Conservation (phyloP, 2,329 filamentous ascomycete species). For the Alternaria sp. region DNA sequence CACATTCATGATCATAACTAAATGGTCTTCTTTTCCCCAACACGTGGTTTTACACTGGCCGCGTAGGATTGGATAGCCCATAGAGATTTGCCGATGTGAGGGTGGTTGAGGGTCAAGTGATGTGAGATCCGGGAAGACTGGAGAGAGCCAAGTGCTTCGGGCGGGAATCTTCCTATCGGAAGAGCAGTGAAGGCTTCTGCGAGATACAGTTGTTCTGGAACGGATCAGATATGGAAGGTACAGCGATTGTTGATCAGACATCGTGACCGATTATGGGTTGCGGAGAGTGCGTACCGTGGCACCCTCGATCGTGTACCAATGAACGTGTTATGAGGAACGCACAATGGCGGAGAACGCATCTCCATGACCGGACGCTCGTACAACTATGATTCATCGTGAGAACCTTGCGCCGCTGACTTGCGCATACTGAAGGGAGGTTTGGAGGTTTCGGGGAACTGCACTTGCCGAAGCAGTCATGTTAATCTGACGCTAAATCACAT, state of each 20-base stretch:
- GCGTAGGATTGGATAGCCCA: background rate
- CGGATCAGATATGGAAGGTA: background rate
- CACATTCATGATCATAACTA: background rate
- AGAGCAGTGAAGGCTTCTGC: background rate
- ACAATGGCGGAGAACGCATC: background rate
- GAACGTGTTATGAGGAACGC: background rate
- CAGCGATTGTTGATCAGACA: background rate
- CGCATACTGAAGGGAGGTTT: background rate
- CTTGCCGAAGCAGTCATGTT: background rate
- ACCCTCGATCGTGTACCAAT: background rate
- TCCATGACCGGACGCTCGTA: background rate
- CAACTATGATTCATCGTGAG: background rate
- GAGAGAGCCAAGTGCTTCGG: no score
- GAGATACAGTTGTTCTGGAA: background rate
- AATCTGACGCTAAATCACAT: background rate
- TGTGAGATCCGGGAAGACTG: background rate
- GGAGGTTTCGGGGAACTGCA: background rate
- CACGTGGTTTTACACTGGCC: background rate
- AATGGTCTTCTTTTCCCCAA: background rate
- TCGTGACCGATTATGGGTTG: background rate
- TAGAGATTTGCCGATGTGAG: background rate
- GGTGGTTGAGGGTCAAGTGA: background rate
- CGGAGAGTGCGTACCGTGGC: background rate
- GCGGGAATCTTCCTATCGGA: background rate
- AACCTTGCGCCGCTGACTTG: background rate